Conservation (phyloP, 257 asterid species). For the Nicotiana obtusifolia region DNA sequence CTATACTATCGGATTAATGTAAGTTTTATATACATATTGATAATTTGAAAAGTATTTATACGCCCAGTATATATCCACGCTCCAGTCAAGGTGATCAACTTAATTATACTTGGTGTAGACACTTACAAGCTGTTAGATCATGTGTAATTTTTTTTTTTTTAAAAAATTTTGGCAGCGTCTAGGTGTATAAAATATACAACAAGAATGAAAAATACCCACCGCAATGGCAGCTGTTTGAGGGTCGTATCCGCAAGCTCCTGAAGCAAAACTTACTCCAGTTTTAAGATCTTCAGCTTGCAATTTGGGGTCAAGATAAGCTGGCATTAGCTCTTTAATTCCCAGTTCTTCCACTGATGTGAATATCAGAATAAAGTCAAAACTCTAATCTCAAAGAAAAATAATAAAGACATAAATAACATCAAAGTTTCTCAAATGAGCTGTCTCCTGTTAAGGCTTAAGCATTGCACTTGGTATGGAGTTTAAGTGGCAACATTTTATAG, state of each 20-base stretch:
- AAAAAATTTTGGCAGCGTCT: not conserved
- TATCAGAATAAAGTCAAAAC: not conserved
- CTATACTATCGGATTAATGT: too few species aligned
- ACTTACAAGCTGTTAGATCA: not conserved
- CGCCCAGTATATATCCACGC: too few species aligned
- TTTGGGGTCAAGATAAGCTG: slow-evolving; percentile 51
- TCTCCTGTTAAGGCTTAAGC: too few species aligned
- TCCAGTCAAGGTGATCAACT: too few species aligned
- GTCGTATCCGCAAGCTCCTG: slow-evolving; percentile 67
- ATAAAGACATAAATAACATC: not conserved
- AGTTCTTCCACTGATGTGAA: slow-evolving; percentile 41
- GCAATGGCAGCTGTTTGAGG: slow-evolving; percentile 42
- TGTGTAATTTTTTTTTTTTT: too few species aligned
- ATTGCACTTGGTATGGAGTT: too few species aligned
- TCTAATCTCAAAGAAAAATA: not conserved
- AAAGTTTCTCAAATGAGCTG: too few species aligned
- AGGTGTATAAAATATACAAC: not conserved
- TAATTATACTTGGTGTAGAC: not conserved
- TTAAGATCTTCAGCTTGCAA: slow-evolving; percentile 45
- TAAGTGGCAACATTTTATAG: too few species aligned
- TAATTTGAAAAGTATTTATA: too few species aligned
- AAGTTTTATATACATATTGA: too few species aligned
- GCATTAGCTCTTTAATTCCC: slow-evolving; percentile 45
- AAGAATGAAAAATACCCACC: slow-evolving; percentile 8
- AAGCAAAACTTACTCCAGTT: slow-evolving; percentile 71